A percentile compares a stretch with the other conserved stretches of the same genome.
These are phyloP conservation scores for Candida xyloterini DNA, from an alignment of 805 yeast species.

Conservation along the genomic window DNA sequence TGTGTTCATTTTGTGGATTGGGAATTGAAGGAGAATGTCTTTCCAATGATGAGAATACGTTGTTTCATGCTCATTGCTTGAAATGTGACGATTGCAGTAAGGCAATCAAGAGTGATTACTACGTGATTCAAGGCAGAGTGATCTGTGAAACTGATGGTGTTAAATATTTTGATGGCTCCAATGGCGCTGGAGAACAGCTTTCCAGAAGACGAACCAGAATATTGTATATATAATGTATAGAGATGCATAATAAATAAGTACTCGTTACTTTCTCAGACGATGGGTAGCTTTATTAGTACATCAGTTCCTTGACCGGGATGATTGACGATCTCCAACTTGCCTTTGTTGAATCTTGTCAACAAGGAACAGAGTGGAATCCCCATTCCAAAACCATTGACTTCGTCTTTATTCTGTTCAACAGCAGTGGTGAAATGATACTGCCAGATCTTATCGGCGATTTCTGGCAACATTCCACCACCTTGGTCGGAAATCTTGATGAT, in stretches of 20 bases:
- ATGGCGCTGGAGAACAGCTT: conserved; percentile 19
- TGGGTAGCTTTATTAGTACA: conserved; percentile 25
- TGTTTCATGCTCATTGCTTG: conserved; percentile 76
- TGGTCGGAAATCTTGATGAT: conserved; percentile 25
- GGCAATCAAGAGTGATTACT: conserved; percentile 53
- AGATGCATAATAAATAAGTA: not conserved
- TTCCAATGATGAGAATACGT: conserved; percentile 65
- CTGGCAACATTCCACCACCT: conserved; percentile 31
- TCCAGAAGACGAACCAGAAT: conserved; percentile 34
- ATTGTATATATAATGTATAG: conserved; percentile 21
- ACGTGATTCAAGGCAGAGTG: conserved; percentile 45
- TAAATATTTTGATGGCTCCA: conserved; percentile 11
- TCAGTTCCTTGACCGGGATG: conserved; percentile 25
- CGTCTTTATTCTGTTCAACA: conserved; percentile 23
- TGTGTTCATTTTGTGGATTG: conserved; percentile 64
- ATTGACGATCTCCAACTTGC: conserved; percentile 23
- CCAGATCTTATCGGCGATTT: conserved; percentile 25
- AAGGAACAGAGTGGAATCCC: conserved; percentile 32
- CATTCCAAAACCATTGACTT: conserved; percentile 34
- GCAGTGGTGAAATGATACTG: conserved; percentile 33
- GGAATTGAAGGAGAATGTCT: conserved; percentile 93
- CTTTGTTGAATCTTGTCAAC: conserved; percentile 27
- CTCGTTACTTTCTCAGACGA: not conserved
- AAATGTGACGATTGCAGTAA: conserved; percentile 59
- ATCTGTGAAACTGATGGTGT: conserved; percentile 48